phyloP scores from a whole-genome alignment of 2,329 filamentous ascomycete species.

The Fusarium begoniae region DNA sequence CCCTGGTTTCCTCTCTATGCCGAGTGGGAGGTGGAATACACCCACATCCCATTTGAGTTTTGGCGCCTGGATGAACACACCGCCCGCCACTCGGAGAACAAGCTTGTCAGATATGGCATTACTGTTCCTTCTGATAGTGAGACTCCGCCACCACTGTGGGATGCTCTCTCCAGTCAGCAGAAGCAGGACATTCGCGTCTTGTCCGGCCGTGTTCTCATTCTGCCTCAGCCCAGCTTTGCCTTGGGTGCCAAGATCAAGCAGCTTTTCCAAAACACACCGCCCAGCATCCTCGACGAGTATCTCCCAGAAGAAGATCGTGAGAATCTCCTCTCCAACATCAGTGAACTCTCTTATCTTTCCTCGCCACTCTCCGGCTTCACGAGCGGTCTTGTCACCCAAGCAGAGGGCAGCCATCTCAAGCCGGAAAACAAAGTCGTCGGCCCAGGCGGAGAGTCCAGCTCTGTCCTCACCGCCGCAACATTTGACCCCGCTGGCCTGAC shows the following conservation, averaged over 20 bases:
- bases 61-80: slow-evolving; percentile 46
- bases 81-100: slow-evolving; percentile 10
- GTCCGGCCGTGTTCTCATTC: slow-evolving; percentile 50
- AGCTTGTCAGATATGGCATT: background rate
- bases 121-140: background rate
- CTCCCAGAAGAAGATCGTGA: slow-evolving; percentile 18
- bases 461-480: background rate
- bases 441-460: background rate
- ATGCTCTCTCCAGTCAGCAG: background rate
- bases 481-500: slow-evolving; percentile 25
- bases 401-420: slow-evolving; percentile 52
- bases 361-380: slow-evolving; percentile 47
- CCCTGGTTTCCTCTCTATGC: slow-evolving; percentile 53
- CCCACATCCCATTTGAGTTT: slow-evolving; percentile 47
- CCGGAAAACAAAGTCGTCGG: slow-evolving; percentile 41
- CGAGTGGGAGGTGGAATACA: slow-evolving; percentile 57
- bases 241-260: slow-evolving; percentile 47
- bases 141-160: background rate
- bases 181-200: slow-evolving; percentile 40
- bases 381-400: slow-evolving; percentile 45
- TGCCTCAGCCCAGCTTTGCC: slow-evolving; percentile 52
- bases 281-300: slow-evolving; percentile 22
- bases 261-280: slow-evolving; percentile 44
- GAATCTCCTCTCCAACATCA: background rate
- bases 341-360: slow-evolving; percentile 38